A percentile compares a stretch with the other conserved stretches of the same genome.
These are phyloP conservation scores for Euptelea pleiosperma DNA, from an alignment of 164 flowering plant genomes.

Conservation along the genomic window DNA sequence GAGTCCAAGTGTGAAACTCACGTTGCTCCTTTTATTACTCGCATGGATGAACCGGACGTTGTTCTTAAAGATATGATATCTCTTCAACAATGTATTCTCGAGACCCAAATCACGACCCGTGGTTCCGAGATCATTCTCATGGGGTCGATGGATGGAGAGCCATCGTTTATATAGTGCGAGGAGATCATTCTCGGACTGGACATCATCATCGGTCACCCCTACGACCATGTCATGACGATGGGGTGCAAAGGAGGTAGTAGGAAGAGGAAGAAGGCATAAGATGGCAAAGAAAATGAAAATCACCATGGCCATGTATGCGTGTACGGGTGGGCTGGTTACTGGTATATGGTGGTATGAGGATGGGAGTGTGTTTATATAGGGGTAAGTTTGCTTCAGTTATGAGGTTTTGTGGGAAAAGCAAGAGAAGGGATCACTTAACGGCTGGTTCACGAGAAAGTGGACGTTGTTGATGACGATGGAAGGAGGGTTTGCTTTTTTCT, in stretches of 20 bases:
- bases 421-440: constrained; percentile 4
- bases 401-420: constrained; percentile 15
- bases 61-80: constrained; percentile 25
- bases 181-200: constrained; percentile 21
- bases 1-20: constrained; percentile 37
- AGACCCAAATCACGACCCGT: not conserved
- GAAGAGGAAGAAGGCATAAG: constrained; percentile 17
- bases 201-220: constrained; percentile 20
- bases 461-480: no score
- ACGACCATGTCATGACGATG: constrained; percentile 6
- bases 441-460: constrained; percentile 16
- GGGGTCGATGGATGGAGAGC: constrained; percentile 22
- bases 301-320: constrained; percentile 9
- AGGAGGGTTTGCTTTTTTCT: no score
- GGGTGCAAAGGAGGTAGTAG: constrained; percentile 7
- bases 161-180: constrained; percentile 22
- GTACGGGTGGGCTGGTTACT: not conserved
- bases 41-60: constrained; percentile 27
- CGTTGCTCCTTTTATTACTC: constrained; percentile 21
- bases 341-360: not conserved
- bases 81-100: constrained; percentile 12
- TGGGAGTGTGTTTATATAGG: not conserved
- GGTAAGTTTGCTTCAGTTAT: constrained; percentile 14
- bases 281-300: constrained; percentile 10
- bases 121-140: constrained; percentile 4